These are phyloP conservation scores for Colletotrichum chrysophilum DNA, from an alignment of 2,329 filamentous ascomycete genomes.

Conservation along the genomic window DNA sequence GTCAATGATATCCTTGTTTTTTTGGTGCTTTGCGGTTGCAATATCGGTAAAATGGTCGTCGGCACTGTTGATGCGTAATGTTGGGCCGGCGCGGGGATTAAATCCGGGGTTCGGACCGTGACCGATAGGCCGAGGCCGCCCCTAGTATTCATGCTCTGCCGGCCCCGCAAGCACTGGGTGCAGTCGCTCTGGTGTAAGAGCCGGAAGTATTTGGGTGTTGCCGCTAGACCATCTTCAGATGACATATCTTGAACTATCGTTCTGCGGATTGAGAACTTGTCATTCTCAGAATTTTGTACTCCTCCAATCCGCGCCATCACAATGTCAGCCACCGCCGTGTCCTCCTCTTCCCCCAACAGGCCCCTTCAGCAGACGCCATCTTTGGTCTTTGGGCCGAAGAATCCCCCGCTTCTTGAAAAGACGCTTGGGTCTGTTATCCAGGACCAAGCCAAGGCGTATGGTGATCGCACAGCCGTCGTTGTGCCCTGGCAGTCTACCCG, in stretches of 20 bases:
- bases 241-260: background rate
- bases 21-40: background rate
- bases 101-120: background rate
- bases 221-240: background rate
- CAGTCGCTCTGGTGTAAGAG: background rate
- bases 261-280: background rate
- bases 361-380: background rate
- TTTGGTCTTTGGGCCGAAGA: background rate
- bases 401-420: background rate
- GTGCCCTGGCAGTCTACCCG: background rate
- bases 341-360: background rate
- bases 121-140: background rate
- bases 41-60: background rate
- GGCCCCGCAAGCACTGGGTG: background rate
- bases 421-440: background rate
- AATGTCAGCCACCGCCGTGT: background rate
- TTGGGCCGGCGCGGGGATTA: background rate
- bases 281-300: background rate
- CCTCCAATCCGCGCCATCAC: background rate
- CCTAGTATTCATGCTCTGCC: background rate
- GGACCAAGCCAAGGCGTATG: background rate
- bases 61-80: background rate
- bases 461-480: background rate
- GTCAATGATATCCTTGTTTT: background rate
- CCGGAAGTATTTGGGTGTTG: background rate